Evolutionary conservation across 345 rosid species (phyloP).

Genomic region (Citrus reticulata): DNA sequence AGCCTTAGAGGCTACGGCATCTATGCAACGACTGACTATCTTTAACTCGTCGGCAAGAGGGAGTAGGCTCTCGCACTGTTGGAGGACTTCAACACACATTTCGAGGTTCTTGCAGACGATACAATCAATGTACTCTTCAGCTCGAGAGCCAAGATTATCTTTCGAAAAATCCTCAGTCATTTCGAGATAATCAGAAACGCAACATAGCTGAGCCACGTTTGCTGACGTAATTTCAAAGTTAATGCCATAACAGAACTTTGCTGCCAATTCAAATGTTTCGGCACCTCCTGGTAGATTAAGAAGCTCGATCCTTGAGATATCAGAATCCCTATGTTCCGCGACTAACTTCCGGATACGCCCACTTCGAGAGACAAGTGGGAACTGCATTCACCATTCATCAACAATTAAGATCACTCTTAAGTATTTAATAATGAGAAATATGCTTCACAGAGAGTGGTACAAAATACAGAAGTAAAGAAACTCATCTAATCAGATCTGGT

Average conservation of each 20-base stretch:
- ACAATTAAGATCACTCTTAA: not conserved
- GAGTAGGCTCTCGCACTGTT: slow-evolving; percentile 79
- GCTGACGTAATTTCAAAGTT: slow-evolving; percentile 83
- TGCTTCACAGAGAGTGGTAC: not conserved
- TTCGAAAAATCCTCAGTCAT: slow-evolving; percentile 88
- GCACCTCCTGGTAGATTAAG: slow-evolving; percentile 91
- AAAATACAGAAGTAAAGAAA: not conserved
- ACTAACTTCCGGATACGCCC: slow-evolving; percentile 80
- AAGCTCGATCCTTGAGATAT: slow-evolving; percentile 85
- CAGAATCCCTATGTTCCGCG: slow-evolving; percentile 85
- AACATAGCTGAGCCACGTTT: slow-evolving; percentile 85
- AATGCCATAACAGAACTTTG: slow-evolving; percentile 89
- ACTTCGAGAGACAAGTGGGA: slow-evolving; percentile 89
- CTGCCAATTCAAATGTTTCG: slow-evolving; percentile 79
- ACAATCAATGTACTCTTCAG: slow-evolving; percentile 84
- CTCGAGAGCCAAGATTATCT: slow-evolving; percentile 82
- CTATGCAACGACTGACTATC: slow-evolving; percentile 76
- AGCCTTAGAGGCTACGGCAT: slow-evolving; percentile 89
- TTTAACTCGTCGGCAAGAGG: slow-evolving; percentile 93
- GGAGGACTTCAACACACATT: slow-evolving; percentile 82
- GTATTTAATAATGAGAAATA: not conserved
- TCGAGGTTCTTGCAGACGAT: slow-evolving; percentile 87
- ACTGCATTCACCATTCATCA: slow-evolving; percentile 43
- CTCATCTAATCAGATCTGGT: not conserved
- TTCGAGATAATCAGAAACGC: slow-evolving; percentile 89